These are phyloP conservation scores for Clavariopsis aquatica DNA, from an alignment of 495 filamentous ascomycete genomes.

Conservation along the genomic window DNA sequence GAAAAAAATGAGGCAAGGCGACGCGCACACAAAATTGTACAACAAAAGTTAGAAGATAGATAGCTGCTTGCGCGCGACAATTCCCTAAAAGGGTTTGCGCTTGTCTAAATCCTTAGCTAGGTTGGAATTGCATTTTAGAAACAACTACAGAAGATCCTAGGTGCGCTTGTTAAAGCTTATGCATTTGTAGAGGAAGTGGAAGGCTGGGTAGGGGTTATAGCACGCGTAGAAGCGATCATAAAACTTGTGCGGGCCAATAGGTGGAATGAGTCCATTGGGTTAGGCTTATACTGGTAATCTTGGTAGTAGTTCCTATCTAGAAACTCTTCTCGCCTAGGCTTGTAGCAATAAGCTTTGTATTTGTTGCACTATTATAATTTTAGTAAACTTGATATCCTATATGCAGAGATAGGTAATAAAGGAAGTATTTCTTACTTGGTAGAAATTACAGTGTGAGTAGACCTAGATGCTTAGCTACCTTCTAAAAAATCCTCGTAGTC, in stretches of 20 bases:
- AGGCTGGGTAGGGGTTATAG: not conserved
- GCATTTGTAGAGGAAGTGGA: not conserved
- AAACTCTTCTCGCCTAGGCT: not conserved
- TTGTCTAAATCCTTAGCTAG: not conserved
- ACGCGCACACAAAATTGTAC: not conserved
- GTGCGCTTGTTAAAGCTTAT: not conserved
- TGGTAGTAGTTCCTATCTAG: not conserved
- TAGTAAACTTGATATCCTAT: too few species aligned
- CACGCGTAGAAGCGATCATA: slow-evolving; percentile 12
- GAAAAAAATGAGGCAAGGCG: not conserved
- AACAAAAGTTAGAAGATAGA: not conserved
- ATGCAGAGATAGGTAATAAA: not conserved
- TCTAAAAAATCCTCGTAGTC: not conserved
- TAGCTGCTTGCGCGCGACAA: not conserved
- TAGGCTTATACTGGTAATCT: slow-evolving; percentile 1
- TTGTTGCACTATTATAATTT: slow-evolving; percentile 7
- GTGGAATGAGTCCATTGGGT: not conserved
- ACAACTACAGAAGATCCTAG: not conserved
- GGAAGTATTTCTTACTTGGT: slow-evolving; percentile 2
- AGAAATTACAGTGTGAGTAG: slow-evolving; percentile 17
- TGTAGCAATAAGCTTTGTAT: not conserved
- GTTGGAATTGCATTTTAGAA: not conserved
- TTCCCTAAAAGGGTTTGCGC: slow-evolving; percentile 7
- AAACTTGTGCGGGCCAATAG: slow-evolving; percentile 10
- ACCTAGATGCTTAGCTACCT: slow-evolving; percentile 7